A percentile compares a stretch with the other conserved stretches of the same genome.
Conservation (phyloP, 1,139 yeast species). For the Pichia sp. region DNA sequence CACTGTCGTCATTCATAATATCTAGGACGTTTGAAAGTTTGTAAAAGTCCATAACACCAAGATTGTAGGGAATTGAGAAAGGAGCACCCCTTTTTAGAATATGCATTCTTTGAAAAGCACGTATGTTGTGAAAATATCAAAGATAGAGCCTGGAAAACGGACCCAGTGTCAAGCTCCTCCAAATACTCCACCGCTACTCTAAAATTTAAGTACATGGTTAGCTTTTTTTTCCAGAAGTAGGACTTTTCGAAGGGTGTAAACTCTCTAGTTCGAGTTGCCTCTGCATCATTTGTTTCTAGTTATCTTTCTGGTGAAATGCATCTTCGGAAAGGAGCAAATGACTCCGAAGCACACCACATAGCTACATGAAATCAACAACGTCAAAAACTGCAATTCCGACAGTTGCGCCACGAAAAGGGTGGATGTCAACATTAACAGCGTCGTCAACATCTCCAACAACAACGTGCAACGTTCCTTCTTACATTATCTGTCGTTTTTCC, state of each 20-base stretch:
- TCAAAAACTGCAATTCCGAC: too few species aligned
- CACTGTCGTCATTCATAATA: constrained; percentile 7
- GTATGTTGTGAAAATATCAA: constrained; percentile 11
- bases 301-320: too few species aligned
- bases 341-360: too few species aligned
- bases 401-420: too few species aligned
- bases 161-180: constrained; percentile 4
- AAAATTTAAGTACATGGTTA: constrained; percentile 16
- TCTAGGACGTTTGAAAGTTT: constrained; percentile 13
- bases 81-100: neutral
- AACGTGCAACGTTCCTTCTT: neutral
- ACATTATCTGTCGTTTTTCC: neutral
- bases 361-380: too few species aligned
- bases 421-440: neutral
- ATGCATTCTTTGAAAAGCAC: constrained; percentile 16
- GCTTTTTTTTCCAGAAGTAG: constrained; percentile 17
- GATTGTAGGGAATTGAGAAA: constrained; percentile 4
- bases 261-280: constrained; percentile 2
- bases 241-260: constrained; percentile 16
- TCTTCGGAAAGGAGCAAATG: too few species aligned
- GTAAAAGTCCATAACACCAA: constrained; percentile 11
- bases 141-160: constrained; percentile 8
- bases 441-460: neutral
- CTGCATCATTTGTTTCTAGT: neutral
- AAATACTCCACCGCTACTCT: constrained; percentile 14